These are phyloP conservation scores for Populus simonii DNA, from an alignment of 345 rosid species.

Conservation along the genomic window DNA sequence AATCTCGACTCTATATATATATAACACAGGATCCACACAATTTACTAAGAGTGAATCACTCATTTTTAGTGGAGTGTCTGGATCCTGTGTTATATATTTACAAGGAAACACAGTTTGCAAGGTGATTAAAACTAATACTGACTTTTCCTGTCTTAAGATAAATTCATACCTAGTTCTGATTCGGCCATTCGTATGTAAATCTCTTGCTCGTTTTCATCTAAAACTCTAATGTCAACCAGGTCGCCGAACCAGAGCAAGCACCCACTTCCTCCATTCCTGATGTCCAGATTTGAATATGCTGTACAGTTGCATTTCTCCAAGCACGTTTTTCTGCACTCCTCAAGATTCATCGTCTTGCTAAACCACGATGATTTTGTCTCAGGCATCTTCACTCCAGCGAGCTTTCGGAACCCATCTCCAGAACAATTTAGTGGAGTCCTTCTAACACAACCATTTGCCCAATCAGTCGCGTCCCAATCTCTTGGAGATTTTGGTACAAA, in stretches of 20 bases:
- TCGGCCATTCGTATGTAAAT: not conserved
- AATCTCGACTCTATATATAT: too few relatives aligned
- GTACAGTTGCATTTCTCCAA: not conserved
- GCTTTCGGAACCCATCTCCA: not conserved
- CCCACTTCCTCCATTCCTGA: not conserved
- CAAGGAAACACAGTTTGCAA: too few relatives aligned
- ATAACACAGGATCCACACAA: too few relatives aligned
- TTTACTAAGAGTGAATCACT: too few relatives aligned
- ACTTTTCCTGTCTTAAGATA: not conserved
- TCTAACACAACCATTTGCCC: conserved; percentile 4
- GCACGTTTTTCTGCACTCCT: not conserved
- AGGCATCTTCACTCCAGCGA: not conserved
- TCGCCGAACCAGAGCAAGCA: conserved; percentile 1
- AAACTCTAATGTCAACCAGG: conserved; percentile 2
- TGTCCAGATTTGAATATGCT: not conserved
- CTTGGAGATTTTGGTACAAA: not conserved
- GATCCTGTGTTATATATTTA: too few relatives aligned
- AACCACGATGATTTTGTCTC: not conserved
- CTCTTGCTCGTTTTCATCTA: not conserved
- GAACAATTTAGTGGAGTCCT: not conserved
- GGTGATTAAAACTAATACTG: too few relatives aligned
- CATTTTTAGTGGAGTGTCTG: too few relatives aligned
- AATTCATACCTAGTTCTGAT: too few relatives aligned
- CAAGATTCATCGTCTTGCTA: not conserved
- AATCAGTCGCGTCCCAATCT: not conserved